Evolutionary conservation across 2,329 filamentous ascomycete genomes (phyloP).

Genomic region (Sphaceloma murrayae): DNA sequence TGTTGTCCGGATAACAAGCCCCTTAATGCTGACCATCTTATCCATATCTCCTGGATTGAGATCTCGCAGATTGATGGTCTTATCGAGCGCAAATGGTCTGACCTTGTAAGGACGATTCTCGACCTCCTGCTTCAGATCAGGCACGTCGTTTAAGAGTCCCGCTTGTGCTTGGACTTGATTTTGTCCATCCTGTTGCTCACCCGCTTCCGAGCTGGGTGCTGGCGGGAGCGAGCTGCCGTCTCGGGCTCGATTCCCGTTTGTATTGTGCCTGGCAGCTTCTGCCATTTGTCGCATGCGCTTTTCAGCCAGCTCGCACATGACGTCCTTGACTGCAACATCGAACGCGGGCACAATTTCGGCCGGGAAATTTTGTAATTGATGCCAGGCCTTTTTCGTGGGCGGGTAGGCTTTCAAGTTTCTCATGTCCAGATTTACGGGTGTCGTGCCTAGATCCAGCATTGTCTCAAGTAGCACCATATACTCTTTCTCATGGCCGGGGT

Average conservation of each 20-base stretch:
- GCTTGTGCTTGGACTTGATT: conserved; percentile 30
- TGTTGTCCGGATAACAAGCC: conserved; percentile 88
- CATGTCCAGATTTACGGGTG: conserved; percentile 77
- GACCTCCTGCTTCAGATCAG: conserved; percentile 68
- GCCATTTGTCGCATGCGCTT: conserved; percentile 62
- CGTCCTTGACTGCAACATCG: conserved; percentile 88
- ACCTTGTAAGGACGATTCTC: conserved; percentile 74
- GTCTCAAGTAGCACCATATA: conserved; percentile 80
- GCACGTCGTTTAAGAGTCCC: conserved; percentile 39
- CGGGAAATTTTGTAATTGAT: conserved; percentile 87
- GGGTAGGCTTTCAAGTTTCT: conserved; percentile 88
- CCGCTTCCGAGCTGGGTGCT: conserved; percentile 62
- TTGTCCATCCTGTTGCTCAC: conserved; percentile 23
- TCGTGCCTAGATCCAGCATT: conserved; percentile 80
- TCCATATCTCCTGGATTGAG: conserved; percentile 95
- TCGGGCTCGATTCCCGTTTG: conserved; percentile 24
- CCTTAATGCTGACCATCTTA: conserved; percentile 88
- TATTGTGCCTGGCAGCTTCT: conserved; percentile 22
- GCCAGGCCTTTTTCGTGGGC: conserved; percentile 84
- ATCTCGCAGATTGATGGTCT: conserved; percentile 82
- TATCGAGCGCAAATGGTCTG: conserved; percentile 78
- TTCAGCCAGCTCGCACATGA: conserved; percentile 81
- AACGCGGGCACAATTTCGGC: conserved; percentile 94
- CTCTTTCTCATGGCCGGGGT: conserved; percentile 66
- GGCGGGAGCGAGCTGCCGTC: conserved; percentile 63